Evolutionary conservation across 192 early-diverging fungal species (phyloP).

Genomic region (Podila minutissima): DNA sequence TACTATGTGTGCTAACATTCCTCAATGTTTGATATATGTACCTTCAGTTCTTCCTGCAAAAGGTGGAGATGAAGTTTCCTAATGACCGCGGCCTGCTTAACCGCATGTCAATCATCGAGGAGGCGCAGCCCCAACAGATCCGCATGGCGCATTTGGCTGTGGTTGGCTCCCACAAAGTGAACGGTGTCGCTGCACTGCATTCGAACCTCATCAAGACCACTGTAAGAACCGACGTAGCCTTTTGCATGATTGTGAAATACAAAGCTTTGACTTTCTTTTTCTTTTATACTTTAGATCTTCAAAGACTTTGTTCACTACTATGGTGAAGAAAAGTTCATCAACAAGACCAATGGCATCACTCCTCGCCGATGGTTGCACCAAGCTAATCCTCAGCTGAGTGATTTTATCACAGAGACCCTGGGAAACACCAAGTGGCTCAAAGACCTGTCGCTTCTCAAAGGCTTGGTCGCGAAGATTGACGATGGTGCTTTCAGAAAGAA

Average conservation of each 20-base stretch:
- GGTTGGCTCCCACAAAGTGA: slow-evolving; percentile 93
- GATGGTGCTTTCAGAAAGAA: slow-evolving; percentile 79
- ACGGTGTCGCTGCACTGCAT: slow-evolving; percentile 94
- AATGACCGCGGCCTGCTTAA: slow-evolving; percentile 87
- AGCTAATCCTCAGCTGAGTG: slow-evolving; percentile 88
- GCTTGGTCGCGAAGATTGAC: slow-evolving; percentile 69
- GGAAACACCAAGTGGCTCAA: slow-evolving; percentile 82
- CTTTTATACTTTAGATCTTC: slow-evolving; percentile 76
- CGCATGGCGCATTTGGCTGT: slow-evolving; percentile 98
- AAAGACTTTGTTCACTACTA: slow-evolving; percentile 90
- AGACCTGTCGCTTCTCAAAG: slow-evolving; percentile 72
- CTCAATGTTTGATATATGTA: not conserved
- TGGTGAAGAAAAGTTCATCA: slow-evolving; percentile 89
- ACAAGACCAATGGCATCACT: slow-evolving; percentile 98
- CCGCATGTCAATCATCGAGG: slow-evolving; percentile 95
- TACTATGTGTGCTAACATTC: not conserved
- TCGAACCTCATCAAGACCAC: slow-evolving; percentile 82
- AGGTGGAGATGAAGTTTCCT: slow-evolving; percentile 87
- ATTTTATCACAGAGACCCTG: slow-evolving; percentile 84
- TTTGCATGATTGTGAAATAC: not conserved
- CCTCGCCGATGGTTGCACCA: slow-evolving; percentile 98
- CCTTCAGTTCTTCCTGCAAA: slow-evolving; percentile 88
- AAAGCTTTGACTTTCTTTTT: not conserved
- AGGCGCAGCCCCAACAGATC: slow-evolving; percentile 90
- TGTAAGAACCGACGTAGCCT: slow-evolving; percentile 25